Conservation (phyloP, 106 monocot species). For the Cymbidium sinense region DNA sequence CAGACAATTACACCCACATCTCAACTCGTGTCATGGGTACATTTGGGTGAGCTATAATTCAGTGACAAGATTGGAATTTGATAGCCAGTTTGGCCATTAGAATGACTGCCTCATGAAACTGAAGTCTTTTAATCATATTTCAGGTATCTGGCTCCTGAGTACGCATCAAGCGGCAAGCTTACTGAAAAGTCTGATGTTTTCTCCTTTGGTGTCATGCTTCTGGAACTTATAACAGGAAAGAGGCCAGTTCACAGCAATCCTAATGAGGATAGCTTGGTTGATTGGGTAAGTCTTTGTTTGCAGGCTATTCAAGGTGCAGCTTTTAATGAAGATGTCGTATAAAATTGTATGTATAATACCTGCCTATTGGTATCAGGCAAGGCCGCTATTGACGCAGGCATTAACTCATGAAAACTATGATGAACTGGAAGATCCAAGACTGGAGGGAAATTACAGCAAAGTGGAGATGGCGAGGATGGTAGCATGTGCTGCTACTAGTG, state of each 20-base stretch:
- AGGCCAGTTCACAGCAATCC: conserved; percentile 46
- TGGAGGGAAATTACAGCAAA: conserved; percentile 45
- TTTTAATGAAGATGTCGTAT: too few relatives aligned
- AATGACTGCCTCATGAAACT: not conserved
- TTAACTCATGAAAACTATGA: conserved; percentile 58
- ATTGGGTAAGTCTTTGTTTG: conserved; percentile 36
- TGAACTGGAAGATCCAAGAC: conserved; percentile 56
- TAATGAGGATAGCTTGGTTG: conserved; percentile 86
- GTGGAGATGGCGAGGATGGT: conserved; percentile 66
- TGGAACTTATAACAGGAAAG: conserved; percentile 80
- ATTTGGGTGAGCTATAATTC: conserved; percentile 50
- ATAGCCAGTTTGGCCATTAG: not conserved
- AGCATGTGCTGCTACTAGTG: conserved; percentile 54
- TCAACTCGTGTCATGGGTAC: conserved; percentile 96
- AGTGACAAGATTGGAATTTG: too few relatives aligned
- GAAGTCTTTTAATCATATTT: not conserved
- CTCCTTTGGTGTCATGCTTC: conserved; percentile 86
- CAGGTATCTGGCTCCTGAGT: conserved; percentile 88
- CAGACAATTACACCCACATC: conserved; percentile 83
- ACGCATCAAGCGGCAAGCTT: conserved; percentile 86
- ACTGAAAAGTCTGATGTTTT: conserved; percentile 89
- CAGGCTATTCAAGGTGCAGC: not conserved
- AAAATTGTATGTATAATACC: not conserved
- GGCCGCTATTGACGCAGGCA: conserved; percentile 32
- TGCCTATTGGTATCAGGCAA: conserved; percentile 31